These are phyloP conservation scores for Wickerhamomyces subpelliculosus DNA, from an alignment of 805 yeast species.

Conservation along the genomic window DNA sequence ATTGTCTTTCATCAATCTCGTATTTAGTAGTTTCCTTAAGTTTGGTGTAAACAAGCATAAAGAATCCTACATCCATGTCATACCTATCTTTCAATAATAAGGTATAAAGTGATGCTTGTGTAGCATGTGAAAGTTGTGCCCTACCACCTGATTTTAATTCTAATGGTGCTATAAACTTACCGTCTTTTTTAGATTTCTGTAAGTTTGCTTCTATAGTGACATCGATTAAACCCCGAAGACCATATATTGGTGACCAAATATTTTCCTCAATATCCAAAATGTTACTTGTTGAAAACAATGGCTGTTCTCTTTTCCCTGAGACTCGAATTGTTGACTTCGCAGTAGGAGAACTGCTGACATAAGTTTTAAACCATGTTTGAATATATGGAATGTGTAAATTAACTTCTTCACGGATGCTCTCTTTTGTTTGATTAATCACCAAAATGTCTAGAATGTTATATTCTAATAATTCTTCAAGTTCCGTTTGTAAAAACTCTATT, in stretches of 20 bases:
- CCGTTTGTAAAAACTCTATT: slow-evolving; percentile 21
- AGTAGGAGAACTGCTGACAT: slow-evolving; percentile 28
- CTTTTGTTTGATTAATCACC: slow-evolving; percentile 44
- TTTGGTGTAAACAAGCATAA: slow-evolving; percentile 69
- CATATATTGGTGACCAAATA: slow-evolving; percentile 87
- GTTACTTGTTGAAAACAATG: slow-evolving; percentile 48
- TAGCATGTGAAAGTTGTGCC: slow-evolving; percentile 63
- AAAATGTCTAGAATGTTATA: slow-evolving; percentile 43
- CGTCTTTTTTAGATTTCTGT: slow-evolving; percentile 26
- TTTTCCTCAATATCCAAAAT: slow-evolving; percentile 84
- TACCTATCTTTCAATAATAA: slow-evolving; percentile 75
- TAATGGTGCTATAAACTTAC: slow-evolving; percentile 62
- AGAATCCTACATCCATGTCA: slow-evolving; percentile 55
- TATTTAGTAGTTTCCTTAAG: slow-evolving; percentile 47
- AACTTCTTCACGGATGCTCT: slow-evolving; percentile 36
- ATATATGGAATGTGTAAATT: slow-evolving; percentile 45
- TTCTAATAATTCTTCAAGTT: slow-evolving; percentile 35
- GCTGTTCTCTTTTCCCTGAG: slow-evolving; percentile 25
- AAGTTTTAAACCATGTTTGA: slow-evolving; percentile 44
- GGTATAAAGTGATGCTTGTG: slow-evolving; percentile 81
- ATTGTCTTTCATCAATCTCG: slow-evolving; percentile 45
- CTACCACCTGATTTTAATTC: slow-evolving; percentile 84
- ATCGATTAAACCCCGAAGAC: slow-evolving; percentile 85
- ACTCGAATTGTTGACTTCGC: slow-evolving; percentile 15
- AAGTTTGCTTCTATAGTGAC: slow-evolving; percentile 66